Conservation (phyloP, 2,329 filamentous ascomycete species). For the Coleophoma crateriformis region DNA sequence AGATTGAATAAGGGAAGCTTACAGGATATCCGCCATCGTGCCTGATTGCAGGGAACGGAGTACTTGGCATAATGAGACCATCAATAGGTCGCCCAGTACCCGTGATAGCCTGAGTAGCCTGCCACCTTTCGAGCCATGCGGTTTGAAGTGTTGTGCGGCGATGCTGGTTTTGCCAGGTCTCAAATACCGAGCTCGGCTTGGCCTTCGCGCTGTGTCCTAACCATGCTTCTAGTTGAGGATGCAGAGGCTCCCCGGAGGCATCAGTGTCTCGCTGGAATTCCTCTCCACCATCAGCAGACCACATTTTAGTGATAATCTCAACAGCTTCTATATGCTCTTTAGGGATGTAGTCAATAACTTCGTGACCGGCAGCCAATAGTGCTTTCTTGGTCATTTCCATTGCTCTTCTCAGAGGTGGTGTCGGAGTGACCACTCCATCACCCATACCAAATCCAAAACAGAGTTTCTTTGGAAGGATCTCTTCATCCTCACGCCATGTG, state of each 20-base stretch:
- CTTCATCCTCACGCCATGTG: constrained; percentile 4
- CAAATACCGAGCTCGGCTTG: constrained; percentile 14
- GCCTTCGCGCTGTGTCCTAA: constrained; percentile 11
- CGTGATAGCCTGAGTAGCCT: constrained; percentile 4
- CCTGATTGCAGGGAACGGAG: constrained; percentile 7
- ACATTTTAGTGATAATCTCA: constrained; percentile 14
- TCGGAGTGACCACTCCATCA: constrained; percentile 15
- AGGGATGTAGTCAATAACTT: constrained; percentile 14
- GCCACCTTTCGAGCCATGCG: constrained; percentile 18
- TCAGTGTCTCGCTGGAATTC: constrained; percentile 16
- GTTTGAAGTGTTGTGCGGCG: constrained; percentile 11
- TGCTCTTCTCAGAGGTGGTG: constrained; percentile 12
- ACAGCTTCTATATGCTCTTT: constrained; percentile 9
- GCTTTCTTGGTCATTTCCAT: constrained; percentile 17
- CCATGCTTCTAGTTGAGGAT: constrained; percentile 12
- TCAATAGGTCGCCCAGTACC: constrained; percentile 7
- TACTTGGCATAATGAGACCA: constrained; percentile 7
- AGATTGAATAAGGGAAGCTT: background rate
- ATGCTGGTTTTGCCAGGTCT: constrained; percentile 21
- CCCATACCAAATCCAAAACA: constrained; percentile 16
- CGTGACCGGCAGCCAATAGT: constrained; percentile 12
- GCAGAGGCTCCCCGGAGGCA: constrained; percentile 18
- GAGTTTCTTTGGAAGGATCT: constrained; percentile 10
- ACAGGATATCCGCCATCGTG: constrained; percentile 8
- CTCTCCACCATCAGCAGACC: constrained; percentile 12